phyloP scores from a whole-genome alignment of 176 grass and related monocot genomes.

The barley (Hordeum vulgare) region MorexV3_pseudomolecules_assembly NC_058521.1:562917092-562917591 shows the following conservation, averaged over 20 bases:
- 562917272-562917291: slow-evolving; percentile 50
- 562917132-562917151: too few species aligned
- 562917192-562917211: neutral
- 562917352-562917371: slow-evolving; percentile 86
- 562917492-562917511: slow-evolving; percentile 42
- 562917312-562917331: slow-evolving; percentile 67
- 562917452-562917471: slow-evolving; percentile 53
- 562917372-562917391: slow-evolving; percentile 81
- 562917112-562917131: too few species aligned
- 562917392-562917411: slow-evolving; percentile 73
- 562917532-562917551: slow-evolving; percentile 72
- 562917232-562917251: slow-evolving; percentile 72
- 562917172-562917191: too few species aligned
- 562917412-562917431: slow-evolving; percentile 45
- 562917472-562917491: slow-evolving; percentile 48
- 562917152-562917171: too few species aligned
- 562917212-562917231: slow-evolving; percentile 77
- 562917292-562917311: slow-evolving; percentile 26
- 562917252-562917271: slow-evolving; percentile 62
- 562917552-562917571: slow-evolving; percentile 77
- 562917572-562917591: slow-evolving; percentile 47
- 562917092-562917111: too few species aligned
- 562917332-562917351: slow-evolving; percentile 75
- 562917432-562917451: slow-evolving; percentile 50
- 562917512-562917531: slow-evolving; percentile 47